A percentile compares a stretch with the other conserved stretches of the same genome.
Conservation (phyloP, 371 early-diverging fungal genomes). For the Choanephora cucurbitarum region DNA sequence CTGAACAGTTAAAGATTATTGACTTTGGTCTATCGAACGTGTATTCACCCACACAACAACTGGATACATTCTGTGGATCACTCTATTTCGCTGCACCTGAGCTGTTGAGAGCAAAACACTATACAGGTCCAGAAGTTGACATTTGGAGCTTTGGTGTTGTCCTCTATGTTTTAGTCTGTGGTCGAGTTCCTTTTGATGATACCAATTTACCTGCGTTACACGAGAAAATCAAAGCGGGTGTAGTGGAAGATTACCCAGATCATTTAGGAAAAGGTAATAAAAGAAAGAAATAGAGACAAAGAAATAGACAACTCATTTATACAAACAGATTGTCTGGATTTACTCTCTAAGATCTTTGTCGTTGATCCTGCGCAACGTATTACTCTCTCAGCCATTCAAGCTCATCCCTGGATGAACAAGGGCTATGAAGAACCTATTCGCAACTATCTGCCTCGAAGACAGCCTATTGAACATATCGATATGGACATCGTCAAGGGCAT, state of each 20-base stretch:
- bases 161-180: conserved; percentile 81
- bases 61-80: conserved; percentile 83
- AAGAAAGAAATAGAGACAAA: background rate
- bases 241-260: conserved; percentile 44
- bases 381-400: conserved; percentile 55
- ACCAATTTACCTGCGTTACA: conserved; percentile 62
- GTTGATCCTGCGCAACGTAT: conserved; percentile 60
- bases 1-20: conserved; percentile 63
- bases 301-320: background rate
- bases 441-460: conserved; percentile 43
- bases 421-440: conserved; percentile 50
- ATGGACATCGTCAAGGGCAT: conserved; percentile 44
- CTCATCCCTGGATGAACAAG: conserved; percentile 75
- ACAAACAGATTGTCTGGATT: conserved; percentile 59
- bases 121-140: conserved; percentile 87
- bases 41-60: conserved; percentile 59
- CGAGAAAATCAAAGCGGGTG: conserved; percentile 61
- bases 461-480: conserved; percentile 36
- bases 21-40: conserved; percentile 91
- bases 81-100: conserved; percentile 87
- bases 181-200: conserved; percentile 86
- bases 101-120: conserved; percentile 75
- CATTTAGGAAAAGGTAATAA: conserved; percentile 42
- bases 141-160: conserved; percentile 92
- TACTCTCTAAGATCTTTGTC: conserved; percentile 67